Evolutionary conservation across 148 eudicot genomes (phyloP), one percentile per base, ranked within the genome.

Genomic region (Camellia sinensis): DNA sequence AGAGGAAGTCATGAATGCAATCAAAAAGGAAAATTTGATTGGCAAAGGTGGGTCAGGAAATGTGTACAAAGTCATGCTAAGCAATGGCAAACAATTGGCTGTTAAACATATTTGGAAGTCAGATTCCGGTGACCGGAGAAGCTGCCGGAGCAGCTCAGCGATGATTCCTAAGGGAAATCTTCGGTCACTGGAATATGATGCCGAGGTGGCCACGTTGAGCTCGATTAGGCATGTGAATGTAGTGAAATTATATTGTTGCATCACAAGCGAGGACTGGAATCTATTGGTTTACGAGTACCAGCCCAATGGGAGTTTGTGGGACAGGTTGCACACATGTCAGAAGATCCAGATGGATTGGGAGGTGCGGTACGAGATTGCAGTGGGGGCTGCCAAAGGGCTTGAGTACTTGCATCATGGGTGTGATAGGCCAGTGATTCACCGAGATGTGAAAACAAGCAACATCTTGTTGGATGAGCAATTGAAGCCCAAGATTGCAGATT

Each of bases 261-360:
- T 86, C 68, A 83, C 84, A 0, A 84, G 84, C 9, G 88, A 86
- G 76, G 88, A 84, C 64, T 83, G 83, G 1, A 79, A 83, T 83
- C 66, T 86, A 45, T 67, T 86, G 37, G 86, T 86, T 71, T 86
- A 86, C 59, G 88, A 86, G 78, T 84, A 83, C 75, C 44, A 83
- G 37, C 68, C 86, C 4, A 86, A 86, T 29, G 86, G 88, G n/a
- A 86, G 88, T 73, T 76, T 86, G 73, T 86, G 88, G 88, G 88
- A 86, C 54, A 45, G 52, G 73, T 54, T 86, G 82, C 88, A 86
- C 71, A 65, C 82, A 7, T 21, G 79, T 62, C 82, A 54, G 40
- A 83, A 79, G 66, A 61, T 71, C 37, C 74, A 53, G 45, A 79
- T 86, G 86, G 88, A 76, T 40, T 86, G 88, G 88, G 78, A 21